A percentile compares a stretch with the other conserved stretches of the same genome.
Evolutionary conservation across 345 rosid genomes (phyloP).

Genomic region (Linum tenue): DNA sequence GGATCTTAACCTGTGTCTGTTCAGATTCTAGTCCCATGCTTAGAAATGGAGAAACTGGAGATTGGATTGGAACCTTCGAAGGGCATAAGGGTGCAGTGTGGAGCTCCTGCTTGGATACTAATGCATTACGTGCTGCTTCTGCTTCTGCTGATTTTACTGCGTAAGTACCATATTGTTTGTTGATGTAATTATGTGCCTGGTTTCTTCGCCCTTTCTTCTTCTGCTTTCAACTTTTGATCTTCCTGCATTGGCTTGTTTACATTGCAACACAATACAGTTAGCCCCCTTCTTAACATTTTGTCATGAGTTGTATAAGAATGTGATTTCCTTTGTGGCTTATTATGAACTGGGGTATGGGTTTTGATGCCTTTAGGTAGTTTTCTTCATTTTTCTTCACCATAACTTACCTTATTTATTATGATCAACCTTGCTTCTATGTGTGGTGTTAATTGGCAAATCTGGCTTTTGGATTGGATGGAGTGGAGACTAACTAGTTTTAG

Average conservation of each 20-base stretch:
- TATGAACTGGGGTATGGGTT: background rate
- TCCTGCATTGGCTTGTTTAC: too few species aligned
- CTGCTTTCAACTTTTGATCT: too few species aligned
- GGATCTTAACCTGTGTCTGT: slow-evolving; percentile 10
- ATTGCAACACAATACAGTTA: background rate
- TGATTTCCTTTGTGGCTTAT: background rate
- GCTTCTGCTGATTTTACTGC: slow-evolving; percentile 97
- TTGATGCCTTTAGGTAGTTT: background rate
- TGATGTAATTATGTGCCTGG: background rate
- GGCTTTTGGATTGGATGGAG: background rate
- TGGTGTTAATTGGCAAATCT: background rate
- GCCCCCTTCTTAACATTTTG: background rate
- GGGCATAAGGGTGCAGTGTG: slow-evolving; percentile 99
- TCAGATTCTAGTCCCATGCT: slow-evolving; percentile 93
- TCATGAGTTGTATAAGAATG: background rate
- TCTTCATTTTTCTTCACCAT: background rate
- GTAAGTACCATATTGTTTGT: slow-evolving; percentile 29
- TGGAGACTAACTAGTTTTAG: background rate
- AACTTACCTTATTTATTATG: background rate
- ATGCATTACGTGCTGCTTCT: slow-evolving; percentile 88
- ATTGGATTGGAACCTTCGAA: slow-evolving; percentile 97
- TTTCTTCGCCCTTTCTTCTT: background rate
- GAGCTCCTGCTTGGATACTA: slow-evolving; percentile 85
- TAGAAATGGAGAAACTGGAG: slow-evolving; percentile 99
- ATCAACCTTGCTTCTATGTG: background rate